These are phyloP conservation scores for Naegleria fowleri DNA, from an alignment of 208 protist genomes.

Conservation along the genomic window DNA sequence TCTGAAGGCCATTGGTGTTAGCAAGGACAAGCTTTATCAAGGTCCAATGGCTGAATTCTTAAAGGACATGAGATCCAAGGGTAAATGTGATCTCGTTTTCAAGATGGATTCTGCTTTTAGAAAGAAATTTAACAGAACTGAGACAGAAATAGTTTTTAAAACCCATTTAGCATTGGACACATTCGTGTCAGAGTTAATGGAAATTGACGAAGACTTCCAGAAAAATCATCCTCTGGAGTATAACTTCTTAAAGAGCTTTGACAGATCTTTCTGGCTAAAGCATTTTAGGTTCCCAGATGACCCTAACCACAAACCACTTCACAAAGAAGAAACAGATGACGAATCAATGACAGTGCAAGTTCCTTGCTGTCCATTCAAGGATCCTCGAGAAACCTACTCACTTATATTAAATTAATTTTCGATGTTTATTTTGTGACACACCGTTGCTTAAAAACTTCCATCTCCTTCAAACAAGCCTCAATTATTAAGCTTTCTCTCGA, in stretches of 20 bases:
- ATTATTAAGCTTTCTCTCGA: background rate
- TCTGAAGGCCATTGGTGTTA: background rate
- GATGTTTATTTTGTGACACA: too few relatives aligned
- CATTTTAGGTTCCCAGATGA: background rate
- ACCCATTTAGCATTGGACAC: background rate
- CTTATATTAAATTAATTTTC: background rate
- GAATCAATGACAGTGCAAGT: background rate
- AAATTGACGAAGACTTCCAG: background rate
- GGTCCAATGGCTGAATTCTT: slow-evolving; percentile 17
- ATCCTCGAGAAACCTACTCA: background rate
- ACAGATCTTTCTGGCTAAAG: slow-evolving; percentile 21
- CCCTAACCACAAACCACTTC: background rate
- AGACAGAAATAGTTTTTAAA: background rate
- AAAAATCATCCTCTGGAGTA: background rate
- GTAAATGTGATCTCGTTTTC: background rate
- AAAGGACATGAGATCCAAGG: background rate
- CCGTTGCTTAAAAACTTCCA: background rate
- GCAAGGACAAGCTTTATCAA: background rate
- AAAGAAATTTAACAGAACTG: background rate
- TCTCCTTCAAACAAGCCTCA: background rate
- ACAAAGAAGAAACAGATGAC: background rate
- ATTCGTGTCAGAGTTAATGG: background rate
- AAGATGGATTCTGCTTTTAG: background rate
- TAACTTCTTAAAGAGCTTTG: background rate
- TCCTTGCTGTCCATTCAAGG: slow-evolving; percentile 7